A percentile compares a stretch with the other conserved stretches of the same genome.
Conservation (phyloP, 2,329 filamentous ascomycete genomes). For the Trichophyton benhamiae region DNA sequence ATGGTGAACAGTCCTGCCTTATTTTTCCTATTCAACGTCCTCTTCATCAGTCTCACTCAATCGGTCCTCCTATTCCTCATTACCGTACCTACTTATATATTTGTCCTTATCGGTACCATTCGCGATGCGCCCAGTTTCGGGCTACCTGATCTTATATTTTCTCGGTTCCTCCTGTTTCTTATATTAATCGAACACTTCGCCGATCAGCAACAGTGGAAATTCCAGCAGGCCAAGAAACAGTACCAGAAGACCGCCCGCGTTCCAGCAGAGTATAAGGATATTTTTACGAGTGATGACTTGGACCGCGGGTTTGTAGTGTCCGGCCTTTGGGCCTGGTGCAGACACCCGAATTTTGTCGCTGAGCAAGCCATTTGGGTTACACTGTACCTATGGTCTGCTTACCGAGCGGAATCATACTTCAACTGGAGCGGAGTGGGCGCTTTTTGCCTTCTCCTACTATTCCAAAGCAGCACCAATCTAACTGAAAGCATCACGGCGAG, state of each 20-base stretch:
- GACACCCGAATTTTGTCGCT: constrained; percentile 89
- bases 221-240: constrained; percentile 64
- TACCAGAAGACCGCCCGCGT: constrained; percentile 65
- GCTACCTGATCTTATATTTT: constrained; percentile 47
- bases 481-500: constrained; percentile 67
- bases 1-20: constrained; percentile 56
- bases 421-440: constrained; percentile 70
- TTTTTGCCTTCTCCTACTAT: constrained; percentile 59
- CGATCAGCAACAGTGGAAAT: constrained; percentile 89
- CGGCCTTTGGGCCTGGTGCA: constrained; percentile 75
- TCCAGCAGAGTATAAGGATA: constrained; percentile 38
- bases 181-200: constrained; percentile 63
- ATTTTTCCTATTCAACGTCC: constrained; percentile 75
- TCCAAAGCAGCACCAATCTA: constrained; percentile 78
- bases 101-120: constrained; percentile 55
- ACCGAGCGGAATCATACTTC: constrained; percentile 54
- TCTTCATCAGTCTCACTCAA: constrained; percentile 80
- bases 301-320: constrained; percentile 78
- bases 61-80: constrained; percentile 69
- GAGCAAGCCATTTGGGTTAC: constrained; percentile 85
- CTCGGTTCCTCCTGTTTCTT: constrained; percentile 43
- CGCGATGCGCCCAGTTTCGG: constrained; percentile 43
- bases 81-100: constrained; percentile 69
- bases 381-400: constrained; percentile 80
- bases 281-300: constrained; percentile 58